A percentile compares a stretch with the other conserved stretches of the same genome.
These are phyloP conservation scores for Talaromyces sp. DNA, from an alignment of 2,329 filamentous ascomycete species.

Conservation along the genomic window DNA sequence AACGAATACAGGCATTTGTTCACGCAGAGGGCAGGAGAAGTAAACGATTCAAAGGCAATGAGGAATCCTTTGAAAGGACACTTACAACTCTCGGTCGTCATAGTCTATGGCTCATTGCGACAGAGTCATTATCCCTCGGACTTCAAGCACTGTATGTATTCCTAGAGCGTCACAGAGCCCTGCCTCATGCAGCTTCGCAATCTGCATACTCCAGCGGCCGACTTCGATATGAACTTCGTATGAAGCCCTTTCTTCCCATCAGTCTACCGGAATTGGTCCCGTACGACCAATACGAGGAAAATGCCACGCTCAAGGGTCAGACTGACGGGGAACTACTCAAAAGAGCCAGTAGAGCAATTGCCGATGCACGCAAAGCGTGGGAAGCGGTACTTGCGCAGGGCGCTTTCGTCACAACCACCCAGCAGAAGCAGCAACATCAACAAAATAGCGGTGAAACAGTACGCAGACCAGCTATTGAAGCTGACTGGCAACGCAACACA, in stretches of 20 bases:
- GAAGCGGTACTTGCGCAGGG: slow-evolving; percentile 38
- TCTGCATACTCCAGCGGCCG: slow-evolving; percentile 61
- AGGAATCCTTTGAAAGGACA: slow-evolving; percentile 33
- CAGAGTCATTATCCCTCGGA: slow-evolving; percentile 49
- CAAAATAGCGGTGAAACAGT: slow-evolving; percentile 2
- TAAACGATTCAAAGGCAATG: slow-evolving; percentile 19
- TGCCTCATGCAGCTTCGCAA: slow-evolving; percentile 45
- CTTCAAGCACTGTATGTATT: slow-evolving; percentile 60
- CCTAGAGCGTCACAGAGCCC: slow-evolving; percentile 53
- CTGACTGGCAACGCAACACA: slow-evolving; percentile 56
- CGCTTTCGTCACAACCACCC: slow-evolving; percentile 24
- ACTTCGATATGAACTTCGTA: slow-evolving; percentile 74
- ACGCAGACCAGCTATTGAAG: slow-evolving; percentile 47
- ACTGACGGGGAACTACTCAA: slow-evolving; percentile 37
- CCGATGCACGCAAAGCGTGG: slow-evolving; percentile 40
- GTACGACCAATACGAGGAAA: slow-evolving; percentile 55
- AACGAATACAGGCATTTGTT: slow-evolving; percentile 66
- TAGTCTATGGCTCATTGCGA: slow-evolving; percentile 61
- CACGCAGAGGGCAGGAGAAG: slow-evolving; percentile 29
- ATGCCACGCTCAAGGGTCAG: slow-evolving; percentile 40
- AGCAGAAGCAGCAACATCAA: not conserved
- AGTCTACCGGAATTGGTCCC: slow-evolving; percentile 62
- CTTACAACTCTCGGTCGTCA: slow-evolving; percentile 54
- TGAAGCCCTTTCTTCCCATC: slow-evolving; percentile 73
- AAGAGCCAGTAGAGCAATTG: slow-evolving; percentile 35